phyloP scores from a whole-genome alignment of 2,329 filamentous ascomycete species.

The Aspergillus uvarum region DNA sequence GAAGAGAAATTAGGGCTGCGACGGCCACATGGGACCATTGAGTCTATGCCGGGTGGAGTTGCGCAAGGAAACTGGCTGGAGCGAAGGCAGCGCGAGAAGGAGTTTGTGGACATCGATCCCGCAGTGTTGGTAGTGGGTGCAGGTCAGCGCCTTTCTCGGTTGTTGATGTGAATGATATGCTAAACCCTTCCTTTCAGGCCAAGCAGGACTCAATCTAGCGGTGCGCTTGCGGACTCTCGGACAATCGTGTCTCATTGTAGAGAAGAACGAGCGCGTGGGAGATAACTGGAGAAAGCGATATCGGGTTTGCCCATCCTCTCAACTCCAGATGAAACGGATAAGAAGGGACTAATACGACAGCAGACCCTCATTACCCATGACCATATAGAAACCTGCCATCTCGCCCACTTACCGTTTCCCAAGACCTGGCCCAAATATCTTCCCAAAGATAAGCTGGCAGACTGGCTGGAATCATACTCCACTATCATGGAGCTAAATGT shows the following conservation, averaged over 20 bases:
- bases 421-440: constrained; percentile 3
- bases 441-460: constrained; percentile 9
- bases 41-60: constrained; percentile 34
- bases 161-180: background rate
- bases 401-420: constrained; percentile 4
- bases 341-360: too few relatives aligned
- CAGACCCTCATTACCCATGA: constrained; percentile 2
- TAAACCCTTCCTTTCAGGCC: background rate
- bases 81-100: constrained; percentile 30
- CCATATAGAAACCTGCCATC: background rate
- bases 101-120: constrained; percentile 39
- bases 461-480: constrained; percentile 3
- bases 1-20: constrained; percentile 36
- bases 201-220: constrained; percentile 1
- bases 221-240: background rate
- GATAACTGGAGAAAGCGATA: constrained; percentile 8
- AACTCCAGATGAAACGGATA: too few relatives aligned
- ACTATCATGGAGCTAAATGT: constrained; percentile 5
- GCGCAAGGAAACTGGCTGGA: constrained; percentile 40
- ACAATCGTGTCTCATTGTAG: background rate
- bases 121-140: constrained; percentile 45
- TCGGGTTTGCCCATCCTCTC: background rate
- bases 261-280: background rate
- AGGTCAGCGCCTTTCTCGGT: constrained; percentile 23
- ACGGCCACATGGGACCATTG: constrained; percentile 34